A percentile compares a stretch with the other conserved stretches of the same genome.
Evolutionary conservation across 768 basidiomycete species (phyloP).

Genomic region (Mycena vitilis): DNA sequence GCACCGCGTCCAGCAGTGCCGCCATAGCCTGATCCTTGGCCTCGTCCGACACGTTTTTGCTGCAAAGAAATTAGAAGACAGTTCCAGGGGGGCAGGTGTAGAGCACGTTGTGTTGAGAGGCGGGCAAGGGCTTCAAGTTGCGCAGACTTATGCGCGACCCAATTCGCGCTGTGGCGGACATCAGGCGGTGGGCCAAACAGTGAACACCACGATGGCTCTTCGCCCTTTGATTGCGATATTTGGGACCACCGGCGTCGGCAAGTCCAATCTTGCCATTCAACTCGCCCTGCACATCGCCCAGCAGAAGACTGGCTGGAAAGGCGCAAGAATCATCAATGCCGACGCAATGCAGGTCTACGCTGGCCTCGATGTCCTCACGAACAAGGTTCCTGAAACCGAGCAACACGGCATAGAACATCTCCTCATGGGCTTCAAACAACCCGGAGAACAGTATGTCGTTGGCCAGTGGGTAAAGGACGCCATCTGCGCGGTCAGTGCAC

Average conservation of each 20-base stretch:
- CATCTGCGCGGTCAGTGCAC: constrained; percentile 69
- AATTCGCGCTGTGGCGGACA: constrained; percentile 48
- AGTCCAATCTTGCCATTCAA: constrained; percentile 91
- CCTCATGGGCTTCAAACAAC: constrained; percentile 88
- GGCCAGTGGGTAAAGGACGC: constrained; percentile 92
- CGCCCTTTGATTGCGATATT: constrained; percentile 86
- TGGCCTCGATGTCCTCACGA: constrained; percentile 93
- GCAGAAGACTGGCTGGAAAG: constrained; percentile 58
- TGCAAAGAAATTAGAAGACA: constrained; percentile 44
- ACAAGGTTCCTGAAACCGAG: constrained; percentile 87
- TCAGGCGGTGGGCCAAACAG: constrained; percentile 27
- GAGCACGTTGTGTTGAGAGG: constrained; percentile 74
- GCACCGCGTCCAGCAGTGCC: constrained; percentile 94
- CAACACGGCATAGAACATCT: constrained; percentile 87
- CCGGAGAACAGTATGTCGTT: constrained; percentile 88
- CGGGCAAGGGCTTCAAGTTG: constrained; percentile 76
- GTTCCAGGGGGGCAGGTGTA: neutral
- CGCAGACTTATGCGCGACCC: constrained; percentile 67
- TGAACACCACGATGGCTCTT: constrained; percentile 48
- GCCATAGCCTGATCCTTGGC: constrained; percentile 91
- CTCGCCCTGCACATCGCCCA: constrained; percentile 74
- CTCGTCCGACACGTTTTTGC: constrained; percentile 96
- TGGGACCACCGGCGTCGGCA: constrained; percentile 96
- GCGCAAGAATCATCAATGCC: constrained; percentile 89
- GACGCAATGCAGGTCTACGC: constrained; percentile 98